A percentile compares a stretch with the other conserved stretches of the same genome.
Evolutionary conservation across 2,329 filamentous ascomycete species (phyloP).

Genomic region (Fusarium anthophilum): DNA sequence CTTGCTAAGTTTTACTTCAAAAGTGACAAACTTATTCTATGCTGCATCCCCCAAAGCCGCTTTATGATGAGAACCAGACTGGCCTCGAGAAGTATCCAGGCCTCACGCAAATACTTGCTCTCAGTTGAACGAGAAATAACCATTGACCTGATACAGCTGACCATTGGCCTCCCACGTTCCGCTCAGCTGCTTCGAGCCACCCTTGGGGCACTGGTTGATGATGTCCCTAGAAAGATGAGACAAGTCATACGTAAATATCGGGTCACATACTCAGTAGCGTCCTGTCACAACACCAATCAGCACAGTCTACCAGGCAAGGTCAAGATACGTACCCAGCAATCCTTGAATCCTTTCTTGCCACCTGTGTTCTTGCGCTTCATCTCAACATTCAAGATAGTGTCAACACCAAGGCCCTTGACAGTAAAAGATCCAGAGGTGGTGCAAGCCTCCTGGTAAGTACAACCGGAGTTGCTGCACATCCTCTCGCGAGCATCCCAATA

Average conservation of each 20-base stretch:
- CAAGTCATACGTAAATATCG: background rate
- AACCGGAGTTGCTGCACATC: slow-evolving; percentile 22
- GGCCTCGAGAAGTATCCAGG: rapidly evolving
- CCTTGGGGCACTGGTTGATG: slow-evolving; percentile 20
- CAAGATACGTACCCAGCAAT: slow-evolving; percentile 21
- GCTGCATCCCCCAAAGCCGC: no score
- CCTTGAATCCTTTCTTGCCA: slow-evolving; percentile 22
- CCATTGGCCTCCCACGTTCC: slow-evolving; percentile 7
- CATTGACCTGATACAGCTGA: slow-evolving; percentile 7
- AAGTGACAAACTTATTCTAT: rapidly evolving
- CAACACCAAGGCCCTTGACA: background rate
- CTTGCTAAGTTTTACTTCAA: rapidly evolving
- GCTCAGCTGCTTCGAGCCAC: background rate
- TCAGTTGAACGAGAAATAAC: background rate
- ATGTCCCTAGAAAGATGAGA: slow-evolving; percentile 15
- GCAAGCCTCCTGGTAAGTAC: slow-evolving; percentile 19
- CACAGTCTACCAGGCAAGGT: background rate
- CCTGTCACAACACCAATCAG: background rate
- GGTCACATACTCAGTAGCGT: slow-evolving; percentile 14
- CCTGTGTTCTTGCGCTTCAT: slow-evolving; percentile 19
- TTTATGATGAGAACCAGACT: rapidly evolving
- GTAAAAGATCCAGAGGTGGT: background rate
- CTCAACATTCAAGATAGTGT: slow-evolving; percentile 9
- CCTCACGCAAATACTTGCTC: background rate
- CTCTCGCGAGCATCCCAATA: slow-evolving; percentile 24